phyloP scores from a whole-genome alignment of 2,329 filamentous ascomycete species.

The Rhynchosporium agropyri region DNA sequence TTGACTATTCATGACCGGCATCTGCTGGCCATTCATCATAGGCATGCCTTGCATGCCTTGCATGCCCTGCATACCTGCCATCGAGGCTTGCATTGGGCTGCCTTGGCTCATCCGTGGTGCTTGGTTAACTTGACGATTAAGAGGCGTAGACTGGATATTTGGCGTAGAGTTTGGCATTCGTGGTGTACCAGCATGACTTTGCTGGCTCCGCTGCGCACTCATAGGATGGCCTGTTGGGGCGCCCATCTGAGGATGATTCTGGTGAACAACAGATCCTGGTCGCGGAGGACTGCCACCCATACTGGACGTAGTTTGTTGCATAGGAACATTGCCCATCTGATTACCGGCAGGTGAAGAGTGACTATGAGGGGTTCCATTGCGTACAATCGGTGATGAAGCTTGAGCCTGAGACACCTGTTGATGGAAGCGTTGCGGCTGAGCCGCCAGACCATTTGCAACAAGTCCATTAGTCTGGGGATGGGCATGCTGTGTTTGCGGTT shows the following conservation, averaged over 20 bases:
- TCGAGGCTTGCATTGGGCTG: conserved; percentile 62
- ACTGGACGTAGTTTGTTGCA: conserved; percentile 67
- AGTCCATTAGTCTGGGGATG: conserved; percentile 49
- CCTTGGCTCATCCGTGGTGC: conserved; percentile 66
- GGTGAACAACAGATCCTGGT: conserved; percentile 66
- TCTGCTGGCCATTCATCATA: conserved; percentile 48
- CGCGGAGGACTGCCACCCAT: conserved; percentile 70
- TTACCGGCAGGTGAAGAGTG: conserved; percentile 68
- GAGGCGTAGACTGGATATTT: conserved; percentile 64
- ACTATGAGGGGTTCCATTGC: conserved; percentile 65
- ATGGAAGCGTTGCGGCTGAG: conserved; percentile 43
- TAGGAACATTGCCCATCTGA: conserved; percentile 49
- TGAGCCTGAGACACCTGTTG: conserved; percentile 62
- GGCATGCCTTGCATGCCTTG: conserved; percentile 52
- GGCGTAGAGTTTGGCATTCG: conserved; percentile 64
- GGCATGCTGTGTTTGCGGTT: conserved; percentile 48
- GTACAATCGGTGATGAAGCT: conserved; percentile 68
- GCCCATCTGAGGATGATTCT: conserved; percentile 56
- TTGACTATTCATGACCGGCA: too few species aligned
- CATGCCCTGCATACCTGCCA: conserved; percentile 56
- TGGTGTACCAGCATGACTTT: conserved; percentile 67
- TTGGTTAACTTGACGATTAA: conserved; percentile 54
- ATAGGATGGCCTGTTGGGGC: conserved; percentile 64
- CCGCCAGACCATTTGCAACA: conserved; percentile 46
- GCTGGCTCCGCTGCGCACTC: conserved; percentile 66